These are phyloP conservation scores for Thermomucor indicae-seudaticae DNA, from an alignment of 371 early-diverging fungal genomes.

Conservation along the genomic window DNA sequence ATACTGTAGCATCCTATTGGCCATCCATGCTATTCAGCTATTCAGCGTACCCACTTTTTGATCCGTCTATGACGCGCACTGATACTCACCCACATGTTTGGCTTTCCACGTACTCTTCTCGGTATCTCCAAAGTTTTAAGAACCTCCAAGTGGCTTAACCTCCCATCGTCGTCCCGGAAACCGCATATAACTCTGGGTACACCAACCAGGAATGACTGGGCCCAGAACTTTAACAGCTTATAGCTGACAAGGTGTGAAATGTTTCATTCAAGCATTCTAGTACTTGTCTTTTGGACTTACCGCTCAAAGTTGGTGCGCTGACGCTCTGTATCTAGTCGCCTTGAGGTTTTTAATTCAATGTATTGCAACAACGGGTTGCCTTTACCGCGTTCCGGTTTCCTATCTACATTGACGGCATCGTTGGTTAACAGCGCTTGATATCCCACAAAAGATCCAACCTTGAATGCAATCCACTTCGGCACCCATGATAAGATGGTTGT, in stretches of 20 bases:
- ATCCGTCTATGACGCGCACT: neutral
- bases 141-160: slow-evolving; percentile 47
- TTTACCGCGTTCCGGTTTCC: slow-evolving; percentile 23
- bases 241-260: slow-evolving; percentile 33
- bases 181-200: slow-evolving; percentile 81
- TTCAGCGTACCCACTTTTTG: neutral
- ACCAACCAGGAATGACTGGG: slow-evolving; percentile 90
- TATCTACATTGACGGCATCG: slow-evolving; percentile 19
- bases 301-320: slow-evolving; percentile 59
- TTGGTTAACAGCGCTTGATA: too few species aligned
- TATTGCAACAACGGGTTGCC: slow-evolving; percentile 53
- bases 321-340: slow-evolving; percentile 50
- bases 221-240: slow-evolving; percentile 88
- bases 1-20: slow-evolving; percentile 41
- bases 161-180: slow-evolving; percentile 77
- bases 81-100: slow-evolving; percentile 56
- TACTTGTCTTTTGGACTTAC: too few species aligned
- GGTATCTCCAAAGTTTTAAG: slow-evolving; percentile 83
- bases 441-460: too few species aligned
- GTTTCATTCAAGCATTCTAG: neutral
- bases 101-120: slow-evolving; percentile 60
- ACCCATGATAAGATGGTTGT: slow-evolving; percentile 71
- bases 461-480: slow-evolving; percentile 90
- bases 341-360: slow-evolving; percentile 87
- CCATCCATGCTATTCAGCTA: neutral